These are phyloP conservation scores for Aspergillus hancockii DNA, from an alignment of 495 filamentous ascomycete species.

Conservation along the genomic window DNA sequence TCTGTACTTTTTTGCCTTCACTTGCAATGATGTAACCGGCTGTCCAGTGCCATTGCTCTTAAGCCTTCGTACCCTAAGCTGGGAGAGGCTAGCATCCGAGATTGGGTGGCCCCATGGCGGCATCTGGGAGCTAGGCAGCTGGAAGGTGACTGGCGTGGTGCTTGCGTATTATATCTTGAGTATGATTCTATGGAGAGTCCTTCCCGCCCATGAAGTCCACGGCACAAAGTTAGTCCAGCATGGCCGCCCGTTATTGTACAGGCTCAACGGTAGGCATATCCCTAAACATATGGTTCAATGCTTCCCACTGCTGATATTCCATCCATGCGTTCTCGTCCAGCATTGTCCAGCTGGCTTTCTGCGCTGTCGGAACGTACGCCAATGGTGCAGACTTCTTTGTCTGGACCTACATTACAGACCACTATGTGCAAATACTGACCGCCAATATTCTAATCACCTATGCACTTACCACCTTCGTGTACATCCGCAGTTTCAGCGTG, in stretches of 20 bases:
- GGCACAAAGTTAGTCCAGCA: conserved; percentile 66
- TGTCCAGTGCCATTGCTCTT: conserved; percentile 78
- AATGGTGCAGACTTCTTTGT: conserved; percentile 73
- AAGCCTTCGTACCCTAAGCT: conserved; percentile 62
- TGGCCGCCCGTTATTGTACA: conserved; percentile 72
- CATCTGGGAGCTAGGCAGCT: conserved; percentile 50
- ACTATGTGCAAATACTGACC: conserved; percentile 76
- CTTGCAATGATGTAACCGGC: conserved; percentile 81
- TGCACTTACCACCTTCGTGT: conserved; percentile 65
- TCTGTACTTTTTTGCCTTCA: conserved; percentile 67
- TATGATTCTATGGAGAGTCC: conserved; percentile 63
- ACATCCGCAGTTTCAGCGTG: conserved; percentile 71
- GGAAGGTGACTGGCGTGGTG: conserved; percentile 55
- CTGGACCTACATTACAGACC: conserved; percentile 83
- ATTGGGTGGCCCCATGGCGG: conserved; percentile 66
- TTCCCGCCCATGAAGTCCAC: conserved; percentile 66
- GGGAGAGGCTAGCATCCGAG: conserved; percentile 64
- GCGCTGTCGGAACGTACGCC: conserved; percentile 64
- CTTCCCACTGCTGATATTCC: conserved; percentile 4
- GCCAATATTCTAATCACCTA: conserved; percentile 70
- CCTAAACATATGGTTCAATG: neutral
- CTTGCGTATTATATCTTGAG: conserved; percentile 72
- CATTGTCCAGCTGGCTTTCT: conserved; percentile 57
- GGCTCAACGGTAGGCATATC: conserved; percentile 65
- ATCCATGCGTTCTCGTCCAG: conserved; percentile 67